Evolutionary conservation across 805 yeast genomes (phyloP), one percentile per base, ranked within the genome.

Genomic region (Monosporozyma yasuniensis): DNA sequence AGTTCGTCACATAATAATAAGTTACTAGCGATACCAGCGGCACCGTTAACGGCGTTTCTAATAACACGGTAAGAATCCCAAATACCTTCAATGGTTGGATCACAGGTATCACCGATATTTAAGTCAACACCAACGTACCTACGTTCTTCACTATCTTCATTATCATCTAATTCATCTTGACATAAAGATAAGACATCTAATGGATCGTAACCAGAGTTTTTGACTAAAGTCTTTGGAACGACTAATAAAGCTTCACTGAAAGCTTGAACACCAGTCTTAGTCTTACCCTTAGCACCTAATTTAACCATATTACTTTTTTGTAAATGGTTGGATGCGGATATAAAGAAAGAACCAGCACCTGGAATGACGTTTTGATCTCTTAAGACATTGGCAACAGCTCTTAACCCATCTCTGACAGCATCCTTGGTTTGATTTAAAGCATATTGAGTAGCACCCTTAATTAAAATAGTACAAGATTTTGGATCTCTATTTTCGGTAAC

Each of bases 31-130:
- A 93, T 93, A 48, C 96, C 96, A 1, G 95, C 84, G 37, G 98
- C 96, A 44, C 95, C 83, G 47, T 89, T 81, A 48, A 93, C 74
- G 9, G 96, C 96, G 66, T 93, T 93, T 72, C 99, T 81, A 52
- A 93, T 72, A 38, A 93, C 99, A 57, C 99, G 76, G 73, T 79
- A 93, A 23, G 96, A 86, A 70, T 93, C 99, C 95, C 96, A 93
- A 51, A 93, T 80, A 53, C 99, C 99, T 64, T 87, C 96, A 48
- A 86, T 77, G 7, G 87, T 77, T 46, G 99, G 97, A 64, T 91
- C 97, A 79, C 91, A 83, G 46, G 97, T 93, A 65, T 90, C 96
- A 38, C 99, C 99, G 10, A 91, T 77, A 53, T 79, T 80, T 56
- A 93, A 76, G 66, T 93, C 96, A 49, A 93, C 82, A 50, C 99